These are phyloP conservation scores for Lepidium africanum DNA, from an alignment of 345 rosid genomes.

Conservation along the genomic window DNA sequence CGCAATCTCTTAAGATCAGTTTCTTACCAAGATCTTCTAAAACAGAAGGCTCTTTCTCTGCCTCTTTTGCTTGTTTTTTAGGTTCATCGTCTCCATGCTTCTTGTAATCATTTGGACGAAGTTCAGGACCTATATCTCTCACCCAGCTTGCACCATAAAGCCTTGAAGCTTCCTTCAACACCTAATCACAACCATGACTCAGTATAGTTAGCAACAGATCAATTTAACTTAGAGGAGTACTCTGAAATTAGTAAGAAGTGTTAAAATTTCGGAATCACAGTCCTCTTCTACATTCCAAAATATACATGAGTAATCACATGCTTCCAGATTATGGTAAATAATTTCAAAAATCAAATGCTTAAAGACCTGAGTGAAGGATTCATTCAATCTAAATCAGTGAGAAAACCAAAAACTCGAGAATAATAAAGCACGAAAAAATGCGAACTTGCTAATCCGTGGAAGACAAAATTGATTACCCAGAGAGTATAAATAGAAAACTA, in stretches of 20 bases:
- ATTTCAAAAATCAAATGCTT: background rate
- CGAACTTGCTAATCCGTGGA: background rate
- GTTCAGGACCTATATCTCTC: constrained; percentile 90
- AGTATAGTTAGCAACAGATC: background rate
- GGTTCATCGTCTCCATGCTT: constrained; percentile 45
- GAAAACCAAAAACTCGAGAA: background rate
- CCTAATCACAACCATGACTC: constrained; percentile 29
- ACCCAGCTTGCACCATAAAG: constrained; percentile 94
- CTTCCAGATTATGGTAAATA: background rate
- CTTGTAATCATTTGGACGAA: constrained; percentile 76
- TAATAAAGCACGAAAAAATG: background rate
- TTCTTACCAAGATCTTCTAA: constrained; percentile 83
- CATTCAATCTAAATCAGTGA: background rate
- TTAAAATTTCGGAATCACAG: background rate
- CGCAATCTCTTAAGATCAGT: background rate
- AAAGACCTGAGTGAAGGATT: background rate
- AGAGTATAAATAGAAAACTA: background rate
- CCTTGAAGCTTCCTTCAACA: constrained; percentile 85
- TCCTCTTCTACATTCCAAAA: background rate
- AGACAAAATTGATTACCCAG: background rate
- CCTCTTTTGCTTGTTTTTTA: constrained; percentile 17
- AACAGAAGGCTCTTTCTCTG: constrained; percentile 58
- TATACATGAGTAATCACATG: background rate
- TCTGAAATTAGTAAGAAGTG: background rate
- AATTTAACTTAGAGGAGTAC: background rate